Evolutionary conservation across 768 basidiomycete genomes (phyloP).

Genomic region (Obba rivulosa): DNA sequence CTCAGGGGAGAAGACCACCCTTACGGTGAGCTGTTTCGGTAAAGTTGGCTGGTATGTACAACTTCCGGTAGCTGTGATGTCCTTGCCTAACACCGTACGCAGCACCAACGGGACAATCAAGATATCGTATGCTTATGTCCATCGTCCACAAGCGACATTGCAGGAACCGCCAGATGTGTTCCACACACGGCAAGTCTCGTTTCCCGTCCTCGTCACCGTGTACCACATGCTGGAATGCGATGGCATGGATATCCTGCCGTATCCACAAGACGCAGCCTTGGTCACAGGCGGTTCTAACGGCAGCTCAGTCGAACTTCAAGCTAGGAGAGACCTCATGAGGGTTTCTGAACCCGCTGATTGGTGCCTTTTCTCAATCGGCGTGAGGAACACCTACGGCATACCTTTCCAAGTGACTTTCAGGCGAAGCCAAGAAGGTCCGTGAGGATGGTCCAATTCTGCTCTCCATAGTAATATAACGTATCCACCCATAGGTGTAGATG

Average conservation of each 20-base stretch:
- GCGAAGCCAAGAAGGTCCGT: conserved; percentile 54
- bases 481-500: conserved; percentile 30
- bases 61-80: neutral
- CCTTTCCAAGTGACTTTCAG: conserved; percentile 88
- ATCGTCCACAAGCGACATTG: conserved; percentile 33
- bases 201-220: conserved; percentile 89
- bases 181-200: conserved; percentile 81
- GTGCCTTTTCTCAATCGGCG: conserved; percentile 86
- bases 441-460: neutral
- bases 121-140: conserved; percentile 75
- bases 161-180: conserved; percentile 47
- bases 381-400: conserved; percentile 86
- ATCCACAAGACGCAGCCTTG: conserved; percentile 29
- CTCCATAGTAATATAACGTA: conserved; percentile 1
- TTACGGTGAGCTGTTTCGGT: conserved; percentile 75
- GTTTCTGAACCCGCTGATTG: conserved; percentile 55
- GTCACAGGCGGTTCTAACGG: conserved; percentile 15
- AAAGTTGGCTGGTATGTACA: conserved; percentile 84
- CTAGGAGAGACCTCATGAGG: conserved; percentile 27
- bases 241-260: conserved; percentile 74
- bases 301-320: conserved; percentile 11
- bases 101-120: conserved; percentile 79
- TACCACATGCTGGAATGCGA: conserved; percentile 92
- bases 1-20: conserved; percentile 64
- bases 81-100: conserved; percentile 4